Base-by-base conservation (phyloP, 2,329 filamentous ascomycete species). In the Colletotrichum theobromicola region DNA sequence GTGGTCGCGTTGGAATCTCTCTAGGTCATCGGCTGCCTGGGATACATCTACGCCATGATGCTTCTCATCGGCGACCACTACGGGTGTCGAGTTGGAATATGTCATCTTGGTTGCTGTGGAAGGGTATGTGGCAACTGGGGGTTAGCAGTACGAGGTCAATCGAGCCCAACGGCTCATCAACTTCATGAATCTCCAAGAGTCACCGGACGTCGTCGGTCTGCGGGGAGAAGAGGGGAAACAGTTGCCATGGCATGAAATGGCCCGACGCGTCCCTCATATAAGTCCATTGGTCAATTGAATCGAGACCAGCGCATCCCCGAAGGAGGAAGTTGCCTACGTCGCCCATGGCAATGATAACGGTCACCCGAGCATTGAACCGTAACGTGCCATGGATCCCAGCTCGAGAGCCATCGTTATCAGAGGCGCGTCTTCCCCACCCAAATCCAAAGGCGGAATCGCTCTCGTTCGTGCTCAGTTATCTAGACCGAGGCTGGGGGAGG, bases 1-100 rank as follows among this genome's bases (percentile, higher is more conserved):
- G 65, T 84, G 83, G 5, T 80, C 77, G 55, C 80, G 77, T 24
- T 79, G 78, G 26, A 84, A 80, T 72, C 79, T 79, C 42, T 81
- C 76, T 26, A 83, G 78, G 37, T 78, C 77, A 28, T 66, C 46
- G 18, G 63, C 69, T 12, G 69, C 58, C 26, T 76, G 66, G 4
- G 62, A 67, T 7, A 72, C 67, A 13, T 62, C 42, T 12, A 57
- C 57, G 1, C 34, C 42, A 18, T 74, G 62, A 21, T 37, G 46
- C 16, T 67, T 67, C 4, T 72, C 63, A 46, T 63, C 68, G 16
- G 18, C 26, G 4, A 26, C 7, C 21, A n/a, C 24, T 5, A 34
- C 34, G 34, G 21, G 32, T 7, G 34, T 2, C 26, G 6, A 4
- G 10, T 58, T 26, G 4, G 32, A 4, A n/a, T 37, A 2, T 3